Base-by-base conservation (phyloP, 306 rosid genomes). In the Styphnolobium japonicum region DNA sequence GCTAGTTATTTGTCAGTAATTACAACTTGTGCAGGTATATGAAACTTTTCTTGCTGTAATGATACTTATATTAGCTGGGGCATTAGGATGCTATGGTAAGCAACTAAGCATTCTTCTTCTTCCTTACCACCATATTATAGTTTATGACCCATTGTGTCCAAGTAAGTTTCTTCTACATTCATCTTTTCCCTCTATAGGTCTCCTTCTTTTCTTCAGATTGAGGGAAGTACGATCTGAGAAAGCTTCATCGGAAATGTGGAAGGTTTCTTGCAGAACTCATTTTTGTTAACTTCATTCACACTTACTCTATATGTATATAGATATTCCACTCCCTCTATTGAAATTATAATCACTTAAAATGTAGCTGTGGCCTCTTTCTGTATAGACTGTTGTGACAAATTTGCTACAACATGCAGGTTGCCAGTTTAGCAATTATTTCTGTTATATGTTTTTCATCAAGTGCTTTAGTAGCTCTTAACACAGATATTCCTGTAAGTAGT, bases 181-280 rank as follows among this genome's bases (percentile, higher is more conserved):
- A 56, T 43, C 15, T 6, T 58, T 58, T 36, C 1, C 46, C 55
- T 63, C 29, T 57, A 70, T 79, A 92, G 94, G 97, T 60, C 63
- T 88, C 69, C 78, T 92, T 80, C 58, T 88, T 16, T 85, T 75
- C 84, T 71, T 79, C 62, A 86, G 74, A 82, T 62, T 90, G 79
- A 83, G 85, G 84, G 80, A 80, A 80, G 90, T 92, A 56, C 87
- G 92, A 34, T 90, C 91, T 15, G 92, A 90, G 71, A 71, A 82
- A 75, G 97, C 91, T 63, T 88, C 90, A 22, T 86, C 91, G 10
- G 97, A 92, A 76, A 90, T 85, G 90, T 83, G 91, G 91, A 92
- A 92, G 92, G 97, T 92, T 72, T 49, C 29, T 65, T 56, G 71
- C 48, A 55, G 18, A 39, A 67, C 46, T 42, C 68, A 31, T 11